A percentile compares a stretch with the other conserved stretches of the same genome.
phyloP scores from a whole-genome alignment of 1,284 basidiomycete genomes.

The Ceratobasidium papillatum region DNA sequence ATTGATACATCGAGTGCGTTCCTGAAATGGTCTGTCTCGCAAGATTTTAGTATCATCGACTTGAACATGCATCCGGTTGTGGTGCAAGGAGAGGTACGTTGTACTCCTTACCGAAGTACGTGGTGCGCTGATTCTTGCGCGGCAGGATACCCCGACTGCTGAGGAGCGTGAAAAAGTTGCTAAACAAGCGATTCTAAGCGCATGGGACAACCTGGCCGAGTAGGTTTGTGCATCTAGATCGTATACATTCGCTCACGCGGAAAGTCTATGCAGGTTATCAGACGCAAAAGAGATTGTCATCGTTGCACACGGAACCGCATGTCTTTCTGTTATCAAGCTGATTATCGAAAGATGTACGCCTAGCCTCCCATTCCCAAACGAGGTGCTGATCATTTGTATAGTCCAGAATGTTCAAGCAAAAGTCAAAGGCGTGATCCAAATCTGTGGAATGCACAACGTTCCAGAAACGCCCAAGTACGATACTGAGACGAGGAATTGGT shows the following conservation, averaged over 20 bases:
- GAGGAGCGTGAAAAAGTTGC: constrained; percentile 52
- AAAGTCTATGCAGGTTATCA: constrained; percentile 64
- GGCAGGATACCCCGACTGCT: constrained; percentile 43
- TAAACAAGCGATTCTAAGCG: constrained; percentile 74
- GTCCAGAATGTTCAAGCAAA: constrained; percentile 59
- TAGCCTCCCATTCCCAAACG: constrained; percentile 8
- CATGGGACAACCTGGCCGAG: constrained; percentile 97
- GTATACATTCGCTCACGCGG: neutral
- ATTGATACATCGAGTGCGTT: constrained; percentile 85
- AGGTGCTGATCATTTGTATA: neutral
- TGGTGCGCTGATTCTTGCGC: neutral
- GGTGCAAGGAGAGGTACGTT: constrained; percentile 43
- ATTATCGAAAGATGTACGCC: constrained; percentile 71
- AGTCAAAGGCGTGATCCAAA: constrained; percentile 77
- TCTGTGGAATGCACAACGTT: constrained; percentile 71
- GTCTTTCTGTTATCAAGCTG: constrained; percentile 76
- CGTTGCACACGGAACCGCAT: constrained; percentile 88
- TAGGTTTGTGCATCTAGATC: constrained; percentile 53
- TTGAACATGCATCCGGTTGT: constrained; percentile 68
- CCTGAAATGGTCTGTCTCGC: constrained; percentile 74
- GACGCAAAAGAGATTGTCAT: constrained; percentile 76
- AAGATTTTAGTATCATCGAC: constrained; percentile 82
- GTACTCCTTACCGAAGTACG: neutral
- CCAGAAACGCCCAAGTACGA: constrained; percentile 64
- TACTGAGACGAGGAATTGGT: constrained; percentile 67